Conservation (phyloP, 176 grass and related monocot genomes). For the Sorghum bicolor region Sorghum_bicolor_NCBIv3 NC_012874.2:19407501-19408000, state of each 20-base stretch:
- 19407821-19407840: neutral
- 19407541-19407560: conserved; percentile 32
- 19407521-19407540: conserved; percentile 55
- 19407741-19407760: neutral
- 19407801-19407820: neutral
- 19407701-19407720: neutral
- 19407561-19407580: neutral
- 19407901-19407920: neutral
- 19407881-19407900: neutral
- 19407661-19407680: conserved; percentile 37
- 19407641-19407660: conserved; percentile 75
- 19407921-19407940: conserved; percentile 3
- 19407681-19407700: neutral
- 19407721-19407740: neutral
- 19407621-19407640: neutral
- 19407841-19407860: neutral
- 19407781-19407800: neutral
- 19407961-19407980: conserved; percentile 37
- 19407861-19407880: neutral
- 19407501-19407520: conserved; percentile 7
- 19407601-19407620: neutral
- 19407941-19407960: neutral
- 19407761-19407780: conserved; percentile 22
- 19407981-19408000: neutral
- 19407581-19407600: neutral